Percentiles rank a stretch among this genome's conserved stretches.
phyloP scores from a whole-genome alignment of 2,329 filamentous ascomycete species.

The Microascus cirrosus region DNA sequence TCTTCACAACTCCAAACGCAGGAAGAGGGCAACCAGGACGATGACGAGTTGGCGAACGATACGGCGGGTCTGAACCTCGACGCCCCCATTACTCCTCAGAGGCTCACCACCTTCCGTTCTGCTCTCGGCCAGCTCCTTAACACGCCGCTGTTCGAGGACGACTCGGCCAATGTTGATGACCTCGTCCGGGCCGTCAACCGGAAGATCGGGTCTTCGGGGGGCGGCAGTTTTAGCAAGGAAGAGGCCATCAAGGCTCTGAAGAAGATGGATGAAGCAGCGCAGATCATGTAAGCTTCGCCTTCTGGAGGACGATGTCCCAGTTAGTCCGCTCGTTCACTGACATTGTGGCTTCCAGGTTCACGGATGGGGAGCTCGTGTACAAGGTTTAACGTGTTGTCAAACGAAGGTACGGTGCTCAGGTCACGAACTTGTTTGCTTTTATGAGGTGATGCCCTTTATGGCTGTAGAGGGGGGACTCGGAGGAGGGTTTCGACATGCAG shows the following conservation, averaged over 20 bases:
- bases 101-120: conserved; percentile 66
- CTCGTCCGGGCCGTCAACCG: conserved; percentile 73
- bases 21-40: conserved; percentile 25
- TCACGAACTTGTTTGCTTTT: background rate
- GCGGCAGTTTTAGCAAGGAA: conserved; percentile 51
- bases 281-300: conserved; percentile 74
- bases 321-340: background rate
- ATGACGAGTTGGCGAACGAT: conserved; percentile 30
- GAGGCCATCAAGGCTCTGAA: conserved; percentile 72
- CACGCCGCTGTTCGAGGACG: conserved; percentile 69
- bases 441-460: background rate
- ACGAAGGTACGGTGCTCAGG: background rate
- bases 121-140: conserved; percentile 76
- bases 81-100: conserved; percentile 42
- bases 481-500: background rate
- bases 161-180: conserved; percentile 64
- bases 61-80: conserved; percentile 28
- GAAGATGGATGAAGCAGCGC: conserved; percentile 71
- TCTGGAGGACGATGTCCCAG: no score
- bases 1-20: conserved; percentile 54
- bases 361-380: conserved; percentile 56
- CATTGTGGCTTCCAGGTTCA: conserved; percentile 30
- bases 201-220: conserved; percentile 41
- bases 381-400: conserved; percentile 40
- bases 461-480: background rate